Base-by-base conservation (phyloP, 192 early-diverging fungal species). In the Backusella tuberculispora region DNA sequence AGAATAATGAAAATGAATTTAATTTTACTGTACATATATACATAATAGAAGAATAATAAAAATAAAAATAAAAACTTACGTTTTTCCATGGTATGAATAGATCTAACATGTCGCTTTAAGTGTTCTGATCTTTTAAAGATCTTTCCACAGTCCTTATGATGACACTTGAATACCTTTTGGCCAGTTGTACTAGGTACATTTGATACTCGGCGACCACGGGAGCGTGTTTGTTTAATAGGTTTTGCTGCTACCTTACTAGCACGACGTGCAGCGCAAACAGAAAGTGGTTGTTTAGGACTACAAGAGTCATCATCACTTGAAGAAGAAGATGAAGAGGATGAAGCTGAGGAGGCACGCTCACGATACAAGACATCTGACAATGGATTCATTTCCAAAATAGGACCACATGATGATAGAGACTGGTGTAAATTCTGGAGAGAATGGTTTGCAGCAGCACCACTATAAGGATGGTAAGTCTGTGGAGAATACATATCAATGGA, bases 61-160 rank as follows among this genome's bases (percentile, higher is more conserved):
- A 3, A 34, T 12, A 42, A 14, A 24, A 6, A 8, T 40, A 12
- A 43, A 43, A 19, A 80, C 86, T 83, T 84, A 88, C 86, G 87
- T 83, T 87, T 84, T 67, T 88, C 87, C 69, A 87, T 77, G 4
- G 87, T 88, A 56, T 88, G 87, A 72, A 88, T 88, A 37, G 87
- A 88, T 43, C 87, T 78, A 46, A 88, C 76, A 65, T 88, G 87
- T 26, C 87, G 75, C 67, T 88, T 88, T 24, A 88, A 72, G 78
- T 88, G 87, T 56, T 88, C 87, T 1, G 87, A 88, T 63, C 87
- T 67, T 75, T 88, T 88, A 63, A 88, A 88, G 6, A 87, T 74
- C 72, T 85, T 84, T 29, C 87, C 87, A 74, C 87, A 88, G 29
- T 84, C 84, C 26, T 82, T 80, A 72, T 84, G 83, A 37, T 75